Conservation (phyloP, 441 rosid species). For the Arabidopsis hybrid region DNA sequence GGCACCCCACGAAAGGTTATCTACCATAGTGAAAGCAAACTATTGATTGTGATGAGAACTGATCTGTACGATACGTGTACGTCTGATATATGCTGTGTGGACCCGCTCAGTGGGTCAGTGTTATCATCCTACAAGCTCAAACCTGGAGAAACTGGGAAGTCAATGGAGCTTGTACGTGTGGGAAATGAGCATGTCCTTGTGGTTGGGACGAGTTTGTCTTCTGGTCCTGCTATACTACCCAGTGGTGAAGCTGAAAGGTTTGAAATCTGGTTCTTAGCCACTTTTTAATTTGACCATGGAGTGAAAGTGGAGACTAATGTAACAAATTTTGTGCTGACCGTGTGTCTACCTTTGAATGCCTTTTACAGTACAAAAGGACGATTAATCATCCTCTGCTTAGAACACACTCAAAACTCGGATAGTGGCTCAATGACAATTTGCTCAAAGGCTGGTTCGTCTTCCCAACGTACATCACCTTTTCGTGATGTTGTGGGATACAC, state of each 20-base stretch:
- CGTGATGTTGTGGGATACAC: slow-evolving; percentile 76
- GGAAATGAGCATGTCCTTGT: slow-evolving; percentile 89
- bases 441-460: slow-evolving; percentile 78
- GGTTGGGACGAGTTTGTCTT: slow-evolving; percentile 86
- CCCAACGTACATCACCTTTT: slow-evolving; percentile 87
- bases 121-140: slow-evolving; percentile 79
- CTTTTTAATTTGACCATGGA: slow-evolving; percentile 22
- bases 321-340: slow-evolving; percentile 28
- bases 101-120: slow-evolving; percentile 82
- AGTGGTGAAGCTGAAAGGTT: slow-evolving; percentile 99
- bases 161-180: slow-evolving; percentile 87
- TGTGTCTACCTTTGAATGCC: slow-evolving; percentile 31
- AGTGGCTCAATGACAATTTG: slow-evolving; percentile 80
- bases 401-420: slow-evolving; percentile 73
- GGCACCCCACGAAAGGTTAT: slow-evolving; percentile 95
- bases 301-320: slow-evolving; percentile 30
- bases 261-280: slow-evolving; percentile 32
- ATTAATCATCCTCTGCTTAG: slow-evolving; percentile 78
- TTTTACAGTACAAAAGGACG: slow-evolving; percentile 89
- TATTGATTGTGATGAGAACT: slow-evolving; percentile 92
- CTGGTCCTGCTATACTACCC: slow-evolving; percentile 95
- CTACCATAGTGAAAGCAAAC: slow-evolving; percentile 88
- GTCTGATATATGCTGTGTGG: slow-evolving; percentile 92
- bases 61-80: slow-evolving; percentile 68
- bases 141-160: slow-evolving; percentile 88